Evolutionary conservation across 306 rosid species (phyloP), one percentile per base, ranked within the genome.

Genomic region (Canavalia ensiformis): DNA sequence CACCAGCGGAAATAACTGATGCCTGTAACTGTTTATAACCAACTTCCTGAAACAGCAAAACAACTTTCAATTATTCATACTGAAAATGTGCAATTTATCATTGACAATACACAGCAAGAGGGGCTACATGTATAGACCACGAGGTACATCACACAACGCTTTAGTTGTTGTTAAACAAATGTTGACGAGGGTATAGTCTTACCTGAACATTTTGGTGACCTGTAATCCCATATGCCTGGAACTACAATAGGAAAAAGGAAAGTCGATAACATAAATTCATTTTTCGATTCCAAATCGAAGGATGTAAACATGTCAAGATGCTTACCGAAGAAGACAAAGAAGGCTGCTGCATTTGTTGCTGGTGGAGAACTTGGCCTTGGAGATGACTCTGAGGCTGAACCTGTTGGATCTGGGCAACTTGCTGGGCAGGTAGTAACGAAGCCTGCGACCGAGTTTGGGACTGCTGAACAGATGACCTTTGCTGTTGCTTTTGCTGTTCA

Each of bases 401-500:
- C 83, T 87, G 98, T 50, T 83, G 95, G 25, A 77, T 83, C 73
- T 88, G 94, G 30, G 90, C 71, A 87, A 84, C 79, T 80, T 87
- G 95, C 77, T 85, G 97, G 60, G 85, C 18, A 37, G 97, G 80
- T 64, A 49, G 77, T 65, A 77, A 56, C 82, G 88, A 91, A 75
- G 89, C 81, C n/a, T 86, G 91, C 31, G 91, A 68, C 82, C 82
- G 92, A 82, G 73, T 77, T 60, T 79, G 92, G 67, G 89, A 83
- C 82, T 86, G 92, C 87, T 83, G 89, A 87, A 82, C 84, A 77
- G 90, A 72, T 73, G 84, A 77, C 73, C 83, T 90, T 82, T 74
- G 95, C 78, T 92, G 97, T 72, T 88, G 89, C 74, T 74, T 82
- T 78, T 88, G 90, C 79, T 81, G 92, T 88, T 96, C 99, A 74